phyloP scores from a whole-genome alignment of 306 rosid species.

The Lablab purpureus region DNA sequence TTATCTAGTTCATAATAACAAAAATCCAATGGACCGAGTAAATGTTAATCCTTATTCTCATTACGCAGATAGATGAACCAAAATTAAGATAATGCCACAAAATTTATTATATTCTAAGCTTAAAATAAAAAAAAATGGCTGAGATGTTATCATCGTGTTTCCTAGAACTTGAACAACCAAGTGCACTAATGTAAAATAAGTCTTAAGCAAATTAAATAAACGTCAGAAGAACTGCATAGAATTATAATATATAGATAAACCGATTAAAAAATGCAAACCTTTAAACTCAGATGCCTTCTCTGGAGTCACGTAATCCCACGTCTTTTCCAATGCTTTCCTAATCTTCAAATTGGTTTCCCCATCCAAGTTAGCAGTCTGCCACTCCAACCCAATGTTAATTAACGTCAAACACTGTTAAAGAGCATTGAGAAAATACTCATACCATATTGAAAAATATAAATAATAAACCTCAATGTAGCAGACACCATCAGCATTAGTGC shows the following conservation, averaged over 20 bases:
- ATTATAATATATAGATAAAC: constrained; percentile 12
- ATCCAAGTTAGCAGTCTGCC: constrained; percentile 94
- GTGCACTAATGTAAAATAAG: constrained; percentile 17
- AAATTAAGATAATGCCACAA: neutral
- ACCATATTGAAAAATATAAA: constrained; percentile 14
- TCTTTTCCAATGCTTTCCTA: constrained; percentile 88
- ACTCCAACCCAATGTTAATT: constrained; percentile 39
- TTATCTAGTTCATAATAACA: constrained; percentile 25
- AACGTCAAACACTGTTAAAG: constrained; percentile 28
- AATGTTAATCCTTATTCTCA: constrained; percentile 28
- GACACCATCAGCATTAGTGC: constrained; percentile 94
- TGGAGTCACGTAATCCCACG: constrained; percentile 92
- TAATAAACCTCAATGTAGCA: constrained; percentile 87
- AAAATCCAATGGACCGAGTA: constrained; percentile 28
- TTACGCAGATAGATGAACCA: constrained; percentile 6
- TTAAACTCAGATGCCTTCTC: constrained; percentile 85
- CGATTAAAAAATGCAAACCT: constrained; percentile 58
- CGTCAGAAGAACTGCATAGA: constrained; percentile 1
- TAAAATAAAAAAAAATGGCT: constrained; percentile 8
- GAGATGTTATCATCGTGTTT: constrained; percentile 30
- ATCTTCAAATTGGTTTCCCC: constrained; percentile 98
- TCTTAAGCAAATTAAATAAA: constrained; percentile 2
- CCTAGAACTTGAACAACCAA: constrained; percentile 28
- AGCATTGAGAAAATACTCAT: neutral
- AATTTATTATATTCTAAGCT: neutral